Percentiles rank a stretch among this genome's conserved stretches.
Conservation (phyloP, 2,329 filamentous ascomycete species). For the Aspergillus ruber region DNA sequence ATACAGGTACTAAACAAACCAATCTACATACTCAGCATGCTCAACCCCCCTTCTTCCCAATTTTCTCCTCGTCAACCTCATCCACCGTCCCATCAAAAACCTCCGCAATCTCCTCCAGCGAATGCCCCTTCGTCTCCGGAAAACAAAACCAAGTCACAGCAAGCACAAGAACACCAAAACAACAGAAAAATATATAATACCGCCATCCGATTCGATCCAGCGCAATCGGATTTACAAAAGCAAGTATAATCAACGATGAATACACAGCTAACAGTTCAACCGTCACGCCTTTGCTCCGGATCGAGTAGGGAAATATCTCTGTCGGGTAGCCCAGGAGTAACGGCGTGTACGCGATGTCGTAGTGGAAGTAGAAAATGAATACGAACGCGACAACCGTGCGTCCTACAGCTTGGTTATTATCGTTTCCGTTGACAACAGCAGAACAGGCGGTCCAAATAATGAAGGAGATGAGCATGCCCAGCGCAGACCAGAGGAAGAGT, state of each 20-base stretch:
- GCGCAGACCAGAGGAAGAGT: conserved; percentile 15
- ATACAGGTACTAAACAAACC: background rate
- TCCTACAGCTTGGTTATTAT: conserved; percentile 9
- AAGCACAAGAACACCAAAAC: conserved; percentile 19
- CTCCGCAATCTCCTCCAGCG: conserved; percentile 23
- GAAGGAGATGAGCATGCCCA: conserved; percentile 20
- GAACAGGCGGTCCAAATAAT: conserved; percentile 17
- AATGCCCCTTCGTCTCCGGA: conserved; percentile 24
- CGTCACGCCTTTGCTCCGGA: conserved; percentile 31
- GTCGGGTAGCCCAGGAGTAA: conserved; percentile 51
- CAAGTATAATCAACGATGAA: conserved; percentile 15
- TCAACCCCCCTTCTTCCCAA: background rate
- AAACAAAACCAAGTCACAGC: conserved; percentile 17
- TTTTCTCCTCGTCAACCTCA: background rate
- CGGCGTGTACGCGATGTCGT: conserved; percentile 55
- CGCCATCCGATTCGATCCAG: conserved; percentile 27
- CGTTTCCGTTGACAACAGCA: conserved; percentile 13
- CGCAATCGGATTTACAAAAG: conserved; percentile 30
- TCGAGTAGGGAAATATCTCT: conserved; percentile 55
- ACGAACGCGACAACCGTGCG: conserved; percentile 49
- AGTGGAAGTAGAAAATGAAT: conserved; percentile 55
- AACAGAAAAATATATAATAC: conserved; percentile 32
- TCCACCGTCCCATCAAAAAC: conserved; percentile 20
- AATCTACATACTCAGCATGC: conserved; percentile 1
- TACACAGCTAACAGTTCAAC: conserved; percentile 20